Percentiles rank a stretch among this genome's conserved stretches.
Evolutionary conservation across 305 asterid genomes (phyloP).

Genomic region (Rubia tinctorum): DNA sequence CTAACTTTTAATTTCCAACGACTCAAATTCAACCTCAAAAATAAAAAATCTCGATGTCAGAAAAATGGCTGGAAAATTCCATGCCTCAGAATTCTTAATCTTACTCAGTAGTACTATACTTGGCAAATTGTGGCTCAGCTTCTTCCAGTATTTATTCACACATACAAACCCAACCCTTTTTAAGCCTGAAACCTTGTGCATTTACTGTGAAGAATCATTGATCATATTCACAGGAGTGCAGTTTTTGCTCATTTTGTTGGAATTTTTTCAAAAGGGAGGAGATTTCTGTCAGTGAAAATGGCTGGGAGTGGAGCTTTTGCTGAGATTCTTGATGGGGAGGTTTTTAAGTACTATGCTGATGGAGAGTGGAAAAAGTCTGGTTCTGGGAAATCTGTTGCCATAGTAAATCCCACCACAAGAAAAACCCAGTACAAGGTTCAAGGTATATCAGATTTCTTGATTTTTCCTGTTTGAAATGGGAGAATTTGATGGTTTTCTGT

Average conservation of each 20-base stretch:
- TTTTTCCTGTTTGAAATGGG: neutral
- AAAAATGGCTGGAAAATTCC: constrained; percentile 14
- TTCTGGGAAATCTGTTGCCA: constrained; percentile 73
- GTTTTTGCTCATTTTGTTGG: constrained; percentile 11
- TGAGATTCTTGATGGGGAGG: constrained; percentile 79
- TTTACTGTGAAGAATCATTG: neutral
- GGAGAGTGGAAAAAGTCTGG: constrained; percentile 86
- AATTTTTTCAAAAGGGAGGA: constrained; percentile 13
- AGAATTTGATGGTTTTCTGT: neutral
- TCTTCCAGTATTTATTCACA: constrained; percentile 36
- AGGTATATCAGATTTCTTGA: constrained; percentile 39
- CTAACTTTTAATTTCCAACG: constrained; percentile 27
- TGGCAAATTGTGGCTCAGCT: constrained; percentile 44
- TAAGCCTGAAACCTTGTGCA: constrained; percentile 1
- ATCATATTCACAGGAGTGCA: neutral
- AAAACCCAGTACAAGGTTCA: constrained; percentile 88
- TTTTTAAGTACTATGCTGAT: constrained; percentile 70
- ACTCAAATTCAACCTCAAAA: constrained; percentile 5
- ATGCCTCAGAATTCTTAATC: constrained; percentile 23
- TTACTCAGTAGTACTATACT: neutral
- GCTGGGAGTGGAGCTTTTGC: constrained; percentile 77
- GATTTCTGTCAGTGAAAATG: constrained; percentile 33
- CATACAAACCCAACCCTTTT: neutral
- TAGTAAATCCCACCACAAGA: constrained; percentile 83
- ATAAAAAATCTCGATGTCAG: constrained; percentile 13